Evolutionary conservation across 441 rosid genomes (phyloP).

Genomic region (Erysimum pusillum): DNA sequence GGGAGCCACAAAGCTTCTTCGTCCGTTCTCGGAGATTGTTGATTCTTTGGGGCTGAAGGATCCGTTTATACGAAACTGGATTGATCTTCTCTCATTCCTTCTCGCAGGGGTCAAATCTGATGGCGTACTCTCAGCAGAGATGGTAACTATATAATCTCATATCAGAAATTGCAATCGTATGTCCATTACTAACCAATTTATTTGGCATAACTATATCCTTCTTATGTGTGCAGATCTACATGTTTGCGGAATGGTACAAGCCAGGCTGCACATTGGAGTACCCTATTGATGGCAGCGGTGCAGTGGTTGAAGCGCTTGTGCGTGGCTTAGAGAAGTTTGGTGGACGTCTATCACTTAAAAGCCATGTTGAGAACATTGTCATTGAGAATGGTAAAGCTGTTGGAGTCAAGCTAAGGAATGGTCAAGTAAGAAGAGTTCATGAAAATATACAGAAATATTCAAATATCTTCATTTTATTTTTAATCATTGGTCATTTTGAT

Average conservation of each 20-base stretch:
- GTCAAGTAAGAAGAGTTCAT: too few species aligned
- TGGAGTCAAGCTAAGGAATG: slow-evolving; percentile 84
- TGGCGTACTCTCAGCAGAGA: slow-evolving; percentile 98
- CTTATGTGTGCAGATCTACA: slow-evolving; percentile 67
- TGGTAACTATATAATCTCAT: slow-evolving; percentile 65
- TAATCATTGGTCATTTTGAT: not conserved
- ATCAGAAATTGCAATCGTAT: not conserved
- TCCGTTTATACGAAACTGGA: slow-evolving; percentile 90
- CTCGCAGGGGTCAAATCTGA: slow-evolving; percentile 98
- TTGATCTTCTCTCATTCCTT: slow-evolving; percentile 90
- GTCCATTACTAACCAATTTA: not conserved
- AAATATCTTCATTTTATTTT: not conserved
- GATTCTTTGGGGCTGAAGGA: slow-evolving; percentile 81
- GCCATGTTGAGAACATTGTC: slow-evolving; percentile 83
- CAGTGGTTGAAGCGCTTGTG: slow-evolving; percentile 82
- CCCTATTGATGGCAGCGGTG: slow-evolving; percentile 90
- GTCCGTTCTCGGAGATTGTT: slow-evolving; percentile 85
- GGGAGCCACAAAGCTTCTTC: slow-evolving; percentile 86
- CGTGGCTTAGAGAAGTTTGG: slow-evolving; percentile 88
- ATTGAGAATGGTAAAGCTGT: slow-evolving; percentile 78
- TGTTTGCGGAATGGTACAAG: slow-evolving; percentile 97
- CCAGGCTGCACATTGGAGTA: slow-evolving; percentile 88
- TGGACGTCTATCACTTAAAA: slow-evolving; percentile 71
- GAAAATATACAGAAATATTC: too few species aligned
- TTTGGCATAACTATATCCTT: not conserved